Evolutionary conservation across 2,329 filamentous ascomycete genomes (phyloP), one percentile per base, ranked within the genome.

Genomic region (Arthrobotrys entomopaga): DNA sequence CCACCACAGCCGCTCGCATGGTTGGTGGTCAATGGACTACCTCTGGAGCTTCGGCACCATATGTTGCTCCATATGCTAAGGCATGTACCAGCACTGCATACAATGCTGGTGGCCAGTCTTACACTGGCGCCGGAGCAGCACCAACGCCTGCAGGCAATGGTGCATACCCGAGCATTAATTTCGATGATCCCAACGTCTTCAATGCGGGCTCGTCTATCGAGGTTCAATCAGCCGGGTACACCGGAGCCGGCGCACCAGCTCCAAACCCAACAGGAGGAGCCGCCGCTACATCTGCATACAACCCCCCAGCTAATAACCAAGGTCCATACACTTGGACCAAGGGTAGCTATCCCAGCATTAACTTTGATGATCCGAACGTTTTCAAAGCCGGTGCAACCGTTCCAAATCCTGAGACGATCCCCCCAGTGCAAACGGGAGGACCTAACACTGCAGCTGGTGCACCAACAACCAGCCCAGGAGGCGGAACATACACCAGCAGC

Each of bases 361-460:
- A 73, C 67, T 73, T 56, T 38, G 42, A 73, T n/a, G 61, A 73
- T 49, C 67, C 67, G 56, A 61, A 73, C 54, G 24, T 65, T 56
- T 73, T 73, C 56, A 34, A 50, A 49, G 67, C 46, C 7, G 67
- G 67, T 48, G 22, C 66, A 50, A 53, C 50, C 43, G 29, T 34
- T 34, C 29, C 29, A 34, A 34, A 34, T 6, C 29, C 29, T 34
- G 29, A 34, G 6, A 34, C 29, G 1, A 34, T 34, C 10, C 29
- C 29, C 29, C 29, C 29, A 34, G n/a, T n/a, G n/a, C n/a, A n/a
- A n/a, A 46, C 42, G 11, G 42, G 42, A n/a, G 42, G 42, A 46
- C 20, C 46, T 5, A 48, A 48, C 6, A 10, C 57, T 19, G 10
- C 48, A 16, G n/a, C 22, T 8, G 42, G 24, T 29, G 38, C 43